These are phyloP conservation scores for Fusarium musae DNA, from an alignment of 2,329 filamentous ascomycete genomes.

Conservation along the genomic window DNA sequence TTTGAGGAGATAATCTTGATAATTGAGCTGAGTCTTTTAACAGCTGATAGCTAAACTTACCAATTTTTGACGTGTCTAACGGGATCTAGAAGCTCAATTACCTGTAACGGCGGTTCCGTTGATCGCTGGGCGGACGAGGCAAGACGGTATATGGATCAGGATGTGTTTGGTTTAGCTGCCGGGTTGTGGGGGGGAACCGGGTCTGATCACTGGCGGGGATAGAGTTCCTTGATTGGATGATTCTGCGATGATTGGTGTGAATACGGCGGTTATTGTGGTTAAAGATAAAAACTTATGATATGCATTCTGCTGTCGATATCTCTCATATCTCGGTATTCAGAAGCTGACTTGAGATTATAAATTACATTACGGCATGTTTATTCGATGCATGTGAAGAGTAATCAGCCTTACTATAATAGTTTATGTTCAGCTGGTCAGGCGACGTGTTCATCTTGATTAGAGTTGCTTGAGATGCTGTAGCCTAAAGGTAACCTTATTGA, in stretches of 20 bases:
- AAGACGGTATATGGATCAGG: constrained; percentile 13
- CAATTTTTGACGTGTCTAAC: constrained; percentile 6
- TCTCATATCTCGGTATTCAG: background rate
- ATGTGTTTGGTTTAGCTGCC: constrained; percentile 8
- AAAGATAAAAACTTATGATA: background rate
- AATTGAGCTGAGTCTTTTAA: background rate
- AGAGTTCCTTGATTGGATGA: constrained; percentile 8
- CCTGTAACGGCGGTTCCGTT: constrained; percentile 1
- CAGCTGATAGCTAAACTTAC: background rate
- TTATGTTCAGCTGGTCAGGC: no score
- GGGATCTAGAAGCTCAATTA: constrained; percentile 14
- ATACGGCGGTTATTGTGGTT: background rate
- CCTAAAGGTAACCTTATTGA: no score
- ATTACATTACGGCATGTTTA: background rate
- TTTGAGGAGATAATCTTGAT: background rate
- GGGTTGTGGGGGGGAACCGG: background rate
- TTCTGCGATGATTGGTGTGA: background rate
- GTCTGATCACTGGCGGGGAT: constrained; percentile 8
- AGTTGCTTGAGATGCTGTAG: no score
- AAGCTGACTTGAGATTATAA: background rate
- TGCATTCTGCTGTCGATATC: background rate
- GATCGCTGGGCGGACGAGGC: background rate
- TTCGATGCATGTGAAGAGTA: background rate
- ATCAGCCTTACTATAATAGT: background rate
- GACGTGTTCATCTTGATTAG: no score